phyloP scores from a whole-genome alignment of 768 basidiomycete genomes.

The Sarcodon sp. region DNA sequence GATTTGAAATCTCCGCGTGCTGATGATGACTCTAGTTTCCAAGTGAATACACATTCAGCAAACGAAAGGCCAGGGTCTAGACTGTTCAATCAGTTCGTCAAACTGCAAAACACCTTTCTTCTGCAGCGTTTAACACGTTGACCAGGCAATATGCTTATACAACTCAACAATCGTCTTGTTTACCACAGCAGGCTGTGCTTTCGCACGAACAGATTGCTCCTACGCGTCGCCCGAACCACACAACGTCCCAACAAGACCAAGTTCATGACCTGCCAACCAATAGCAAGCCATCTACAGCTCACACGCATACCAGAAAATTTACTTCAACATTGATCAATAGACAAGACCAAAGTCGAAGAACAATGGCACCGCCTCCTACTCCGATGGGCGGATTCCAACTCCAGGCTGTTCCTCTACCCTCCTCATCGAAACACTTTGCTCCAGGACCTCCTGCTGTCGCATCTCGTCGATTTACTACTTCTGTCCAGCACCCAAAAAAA shows the following conservation, averaged over 20 bases:
- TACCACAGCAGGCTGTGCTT: slow-evolving; percentile 18
- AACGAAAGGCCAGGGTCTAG: slow-evolving; percentile 34
- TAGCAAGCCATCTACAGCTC: slow-evolving; percentile 1
- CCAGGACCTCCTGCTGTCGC: slow-evolving; percentile 4
- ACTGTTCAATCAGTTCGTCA: slow-evolving; percentile 32
- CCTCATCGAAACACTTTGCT: slow-evolving; percentile 17
- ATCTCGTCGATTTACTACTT: slow-evolving; percentile 9
- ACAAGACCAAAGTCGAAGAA: slow-evolving; percentile 7
- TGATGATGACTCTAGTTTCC: slow-evolving; percentile 7
- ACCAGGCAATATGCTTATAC: slow-evolving; percentile 58
- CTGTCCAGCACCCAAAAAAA: not conserved
- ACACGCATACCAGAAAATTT: not conserved
- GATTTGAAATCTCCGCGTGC: slow-evolving; percentile 15
- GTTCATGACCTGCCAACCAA: not conserved
- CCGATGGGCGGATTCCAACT: slow-evolving; percentile 13
- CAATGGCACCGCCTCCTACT: slow-evolving; percentile 43
- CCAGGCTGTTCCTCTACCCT: slow-evolving; percentile 9
- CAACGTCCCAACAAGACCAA: not conserved
- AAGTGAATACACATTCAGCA: slow-evolving; percentile 4
- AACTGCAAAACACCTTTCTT: not conserved
- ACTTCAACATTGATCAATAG: not conserved
- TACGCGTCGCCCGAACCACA: slow-evolving; percentile 15
- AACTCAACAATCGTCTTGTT: slow-evolving; percentile 30
- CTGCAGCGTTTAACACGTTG: not conserved
- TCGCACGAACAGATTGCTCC: slow-evolving; percentile 31